phyloP scores from a whole-genome alignment of 2,329 filamentous ascomycete genomes.

The Fusarium sp. region DNA sequence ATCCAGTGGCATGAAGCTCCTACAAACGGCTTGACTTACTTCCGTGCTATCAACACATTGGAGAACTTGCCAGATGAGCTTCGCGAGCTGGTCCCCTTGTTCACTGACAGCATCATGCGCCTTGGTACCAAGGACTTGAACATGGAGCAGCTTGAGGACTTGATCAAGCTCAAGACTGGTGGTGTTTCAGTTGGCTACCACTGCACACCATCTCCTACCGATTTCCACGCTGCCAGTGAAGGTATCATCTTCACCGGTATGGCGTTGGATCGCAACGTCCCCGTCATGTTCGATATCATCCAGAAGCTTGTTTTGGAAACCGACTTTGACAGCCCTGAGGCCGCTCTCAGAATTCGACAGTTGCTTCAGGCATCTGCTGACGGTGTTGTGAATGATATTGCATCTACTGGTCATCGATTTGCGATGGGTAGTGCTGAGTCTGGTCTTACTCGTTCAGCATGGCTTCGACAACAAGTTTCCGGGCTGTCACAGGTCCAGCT shows the following conservation, averaged over 20 bases:
- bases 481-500: slow-evolving; percentile 93
- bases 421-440: slow-evolving; percentile 88
- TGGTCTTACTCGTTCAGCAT: slow-evolving; percentile 77
- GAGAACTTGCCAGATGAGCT: slow-evolving; percentile 86
- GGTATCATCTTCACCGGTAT: slow-evolving; percentile 88
- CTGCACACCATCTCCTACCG: slow-evolving; percentile 79
- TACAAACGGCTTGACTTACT: slow-evolving; percentile 96
- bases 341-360: slow-evolving; percentile 85
- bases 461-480: slow-evolving; percentile 83
- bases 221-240: slow-evolving; percentile 79
- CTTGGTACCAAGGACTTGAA: slow-evolving; percentile 87
- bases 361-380: slow-evolving; percentile 88
- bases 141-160: slow-evolving; percentile 95
- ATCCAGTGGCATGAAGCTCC: slow-evolving; percentile 93
- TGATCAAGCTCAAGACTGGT: slow-evolving; percentile 96
- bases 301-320: slow-evolving; percentile 86
- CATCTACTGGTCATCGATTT: slow-evolving; percentile 88
- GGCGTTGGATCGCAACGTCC: slow-evolving; percentile 89
- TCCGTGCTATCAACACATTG: slow-evolving; percentile 86
- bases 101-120: slow-evolving; percentile 92
- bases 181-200: slow-evolving; percentile 89
- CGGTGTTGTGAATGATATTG: slow-evolving; percentile 91
- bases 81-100: slow-evolving; percentile 85
- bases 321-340: slow-evolving; percentile 86
- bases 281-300: slow-evolving; percentile 89